These are phyloP conservation scores for Telopea speciosissima DNA, from an alignment of 177 flowering plant genomes.

Conservation along the genomic window DNA sequence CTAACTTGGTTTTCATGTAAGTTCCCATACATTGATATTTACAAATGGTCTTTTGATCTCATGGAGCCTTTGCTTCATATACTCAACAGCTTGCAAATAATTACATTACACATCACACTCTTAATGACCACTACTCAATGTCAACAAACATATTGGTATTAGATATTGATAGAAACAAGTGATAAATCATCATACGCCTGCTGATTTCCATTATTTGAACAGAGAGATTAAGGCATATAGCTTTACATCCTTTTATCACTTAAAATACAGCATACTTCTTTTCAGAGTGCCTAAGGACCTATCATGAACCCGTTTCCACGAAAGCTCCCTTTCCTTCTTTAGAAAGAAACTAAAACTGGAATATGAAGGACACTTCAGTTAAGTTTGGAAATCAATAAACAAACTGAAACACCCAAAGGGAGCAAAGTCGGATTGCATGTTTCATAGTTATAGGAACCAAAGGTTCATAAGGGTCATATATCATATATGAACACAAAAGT, in stretches of 20 bases:
- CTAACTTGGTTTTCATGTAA: background rate
- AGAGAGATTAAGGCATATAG: background rate
- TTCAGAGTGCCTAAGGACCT: background rate
- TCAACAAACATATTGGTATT: too few relatives aligned
- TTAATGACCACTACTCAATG: too few relatives aligned
- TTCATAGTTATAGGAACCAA: background rate
- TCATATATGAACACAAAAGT: background rate
- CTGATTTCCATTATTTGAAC: background rate
- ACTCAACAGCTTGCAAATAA: background rate
- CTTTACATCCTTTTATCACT: background rate
- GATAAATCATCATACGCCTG: background rate
- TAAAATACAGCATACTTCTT: background rate
- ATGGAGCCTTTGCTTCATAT: background rate
- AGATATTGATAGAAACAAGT: background rate
- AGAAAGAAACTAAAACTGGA: background rate
- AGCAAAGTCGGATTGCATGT: background rate
- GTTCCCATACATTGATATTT: too few relatives aligned
- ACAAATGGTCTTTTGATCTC: background rate
- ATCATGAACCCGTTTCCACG: background rate
- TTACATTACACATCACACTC: background rate
- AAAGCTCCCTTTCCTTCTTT: background rate
- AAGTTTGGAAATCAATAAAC: background rate
- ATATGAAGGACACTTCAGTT: background rate
- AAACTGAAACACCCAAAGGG: background rate
- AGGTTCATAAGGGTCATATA: background rate